Conservation (phyloP, 108 stramenopile genomes). For the Parmales sp. region DNA sequence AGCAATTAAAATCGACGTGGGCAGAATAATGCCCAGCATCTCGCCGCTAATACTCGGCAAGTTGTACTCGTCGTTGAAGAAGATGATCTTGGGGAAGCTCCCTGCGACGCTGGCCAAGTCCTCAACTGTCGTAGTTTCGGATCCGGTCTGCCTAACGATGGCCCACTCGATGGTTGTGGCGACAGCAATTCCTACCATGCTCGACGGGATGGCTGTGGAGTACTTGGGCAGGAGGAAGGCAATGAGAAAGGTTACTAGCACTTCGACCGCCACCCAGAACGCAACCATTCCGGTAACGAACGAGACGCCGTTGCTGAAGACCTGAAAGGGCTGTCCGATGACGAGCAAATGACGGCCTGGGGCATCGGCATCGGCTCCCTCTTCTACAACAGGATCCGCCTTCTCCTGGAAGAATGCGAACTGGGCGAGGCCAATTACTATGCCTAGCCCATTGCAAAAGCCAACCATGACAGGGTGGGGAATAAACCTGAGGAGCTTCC, state of each 20-base stretch:
- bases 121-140: neutral
- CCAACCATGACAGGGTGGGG: conserved; percentile 43
- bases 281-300: neutral
- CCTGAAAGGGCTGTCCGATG: too few species aligned
- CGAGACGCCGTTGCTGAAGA: neutral
- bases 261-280: neutral
- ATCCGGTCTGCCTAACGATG: neutral
- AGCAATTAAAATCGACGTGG: neutral
- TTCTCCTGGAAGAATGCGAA: conserved; percentile 9
- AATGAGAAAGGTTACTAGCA: neutral
- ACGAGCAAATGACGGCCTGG: too few species aligned
- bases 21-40: neutral
- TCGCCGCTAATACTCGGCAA: neutral
- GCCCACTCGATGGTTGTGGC: neutral
- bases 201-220: neutral
- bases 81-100: neutral
- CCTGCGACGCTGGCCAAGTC: neutral
- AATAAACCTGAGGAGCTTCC: conserved; percentile 25
- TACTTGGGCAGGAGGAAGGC: neutral
- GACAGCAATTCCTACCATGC: neutral
- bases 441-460: conserved; percentile 44
- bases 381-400: too few species aligned
- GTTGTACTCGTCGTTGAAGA: neutral
- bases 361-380: too few species aligned
- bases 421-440: conserved; percentile 35